These are phyloP conservation scores for Arthrobotrys sinensis DNA, from an alignment of 2,329 filamentous ascomycete genomes.

Conservation along the genomic window DNA sequence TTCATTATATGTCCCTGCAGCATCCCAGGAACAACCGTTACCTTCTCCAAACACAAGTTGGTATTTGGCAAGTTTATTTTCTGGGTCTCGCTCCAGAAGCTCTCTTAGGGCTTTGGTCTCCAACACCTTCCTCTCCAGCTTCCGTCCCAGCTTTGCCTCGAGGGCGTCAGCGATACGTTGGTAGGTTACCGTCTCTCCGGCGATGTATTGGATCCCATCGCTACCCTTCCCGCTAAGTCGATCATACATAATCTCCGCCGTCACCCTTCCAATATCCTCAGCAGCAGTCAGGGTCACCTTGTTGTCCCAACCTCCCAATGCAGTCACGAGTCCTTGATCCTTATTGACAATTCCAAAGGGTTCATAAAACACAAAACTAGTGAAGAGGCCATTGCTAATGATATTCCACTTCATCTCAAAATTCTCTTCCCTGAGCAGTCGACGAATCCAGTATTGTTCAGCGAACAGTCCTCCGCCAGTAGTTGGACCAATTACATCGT, in stretches of 20 bases:
- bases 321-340: conserved; percentile 68
- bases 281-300: conserved; percentile 76
- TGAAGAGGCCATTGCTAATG: conserved; percentile 79
- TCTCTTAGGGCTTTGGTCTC: conserved; percentile 68
- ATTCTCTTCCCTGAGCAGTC: conserved; percentile 70
- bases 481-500: conserved; percentile 75
- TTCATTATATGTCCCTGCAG: conserved; percentile 72
- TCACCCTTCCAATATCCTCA: conserved; percentile 75
- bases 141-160: conserved; percentile 68
- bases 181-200: conserved; percentile 77
- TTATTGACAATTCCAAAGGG: conserved; percentile 76
- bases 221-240: conserved; percentile 65
- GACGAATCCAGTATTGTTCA: conserved; percentile 76
- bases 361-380: conserved; percentile 77
- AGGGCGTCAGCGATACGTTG: conserved; percentile 72
- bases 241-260: conserved; percentile 73
- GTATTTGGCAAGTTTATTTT: conserved; percentile 74
- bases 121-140: conserved; percentile 72
- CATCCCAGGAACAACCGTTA: conserved; percentile 74
- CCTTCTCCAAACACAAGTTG: conserved; percentile 75
- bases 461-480: conserved; percentile 78
- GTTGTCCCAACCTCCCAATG: conserved; percentile 76
- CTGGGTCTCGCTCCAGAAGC: conserved; percentile 70
- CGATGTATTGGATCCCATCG: conserved; percentile 73
- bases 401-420: conserved; percentile 74